Percentiles rank a stretch among this genome's conserved stretches.
phyloP scores from a whole-genome alignment of 2,329 filamentous ascomycete genomes.

The Diaporthe destruens region DNA sequence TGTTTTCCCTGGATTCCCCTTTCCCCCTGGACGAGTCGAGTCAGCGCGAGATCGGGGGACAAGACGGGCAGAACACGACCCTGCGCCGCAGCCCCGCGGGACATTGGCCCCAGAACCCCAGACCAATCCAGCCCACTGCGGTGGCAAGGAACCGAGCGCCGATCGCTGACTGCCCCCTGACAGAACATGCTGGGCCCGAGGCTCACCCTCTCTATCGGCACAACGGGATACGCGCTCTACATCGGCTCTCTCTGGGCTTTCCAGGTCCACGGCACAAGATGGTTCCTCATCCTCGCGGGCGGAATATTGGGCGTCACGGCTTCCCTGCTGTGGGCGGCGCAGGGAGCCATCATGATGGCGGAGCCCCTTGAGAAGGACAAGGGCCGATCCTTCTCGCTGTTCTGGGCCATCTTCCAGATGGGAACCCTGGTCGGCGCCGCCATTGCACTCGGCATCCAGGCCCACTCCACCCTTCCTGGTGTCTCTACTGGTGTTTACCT shows the following conservation, averaged over 20 bases:
- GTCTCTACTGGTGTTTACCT: slow-evolving; percentile 47
- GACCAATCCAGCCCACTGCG: not conserved
- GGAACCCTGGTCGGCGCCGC: slow-evolving; percentile 45
- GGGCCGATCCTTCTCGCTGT: slow-evolving; percentile 44
- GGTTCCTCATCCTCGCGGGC: slow-evolving; percentile 44
- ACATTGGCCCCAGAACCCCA: not conserved
- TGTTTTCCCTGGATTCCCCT: not conserved
- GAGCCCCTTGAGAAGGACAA: slow-evolving; percentile 44
- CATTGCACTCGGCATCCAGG: slow-evolving; percentile 46
- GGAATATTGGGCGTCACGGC: slow-evolving; percentile 43
- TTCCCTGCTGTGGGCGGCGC: slow-evolving; percentile 44
- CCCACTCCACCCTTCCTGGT: slow-evolving; percentile 41
- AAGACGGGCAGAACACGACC: not conserved
- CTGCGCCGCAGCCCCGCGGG: slow-evolving; percentile 11
- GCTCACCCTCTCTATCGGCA: slow-evolving; percentile 43
- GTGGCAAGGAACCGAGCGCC: slow-evolving; percentile 2
- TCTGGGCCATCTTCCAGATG: slow-evolving; percentile 46
- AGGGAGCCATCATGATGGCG: slow-evolving; percentile 42
- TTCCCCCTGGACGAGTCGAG: not conserved
- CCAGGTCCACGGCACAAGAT: slow-evolving; percentile 42
- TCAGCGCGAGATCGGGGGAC: not conserved
- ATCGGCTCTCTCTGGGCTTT: slow-evolving; percentile 43
- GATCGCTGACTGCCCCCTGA: slow-evolving; percentile 2
- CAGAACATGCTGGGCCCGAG: slow-evolving; percentile 45
- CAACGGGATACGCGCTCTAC: slow-evolving; percentile 43